Evolutionary conservation across 176 grass and related monocot genomes (phyloP), one percentile per base, ranked within the genome.

Genomic region (Zea luxurians): DNA sequence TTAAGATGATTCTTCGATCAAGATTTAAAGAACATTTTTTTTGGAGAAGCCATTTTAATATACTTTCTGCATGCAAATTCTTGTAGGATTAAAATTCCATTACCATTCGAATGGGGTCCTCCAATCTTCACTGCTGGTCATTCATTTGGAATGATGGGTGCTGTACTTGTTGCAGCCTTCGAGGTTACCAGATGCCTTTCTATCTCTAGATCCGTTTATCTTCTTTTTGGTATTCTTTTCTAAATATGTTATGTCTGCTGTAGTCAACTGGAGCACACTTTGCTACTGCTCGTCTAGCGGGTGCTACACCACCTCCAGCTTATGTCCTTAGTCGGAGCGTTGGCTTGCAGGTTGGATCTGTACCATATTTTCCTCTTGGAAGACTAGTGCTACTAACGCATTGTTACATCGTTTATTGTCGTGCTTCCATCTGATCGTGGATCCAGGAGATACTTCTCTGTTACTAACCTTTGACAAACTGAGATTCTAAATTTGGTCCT

Each of bases 111-210:
- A 69, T 99, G 96, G 96, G 96, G 96, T 35, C 66, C 79, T 1
- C 96, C 96, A 48, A 99, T 99, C 67, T 99, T 99, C 79, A 87
- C 85, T 11, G 96, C 96, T 53, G 88, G 92, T 58, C 92, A 99
- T 73, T 92, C 90, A 79, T 99, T 99, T 83, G 96, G 96, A 71
- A 96, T 99, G 96, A 99, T 99, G 87, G 96, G 92, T 74, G 96
- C 96, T 83, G 96, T 99, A 73, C 90, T 99, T 89, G 96, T 99
- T 91, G 84, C 88, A 73, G 90, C 88, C 65, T 83, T 95, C 77
- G 92, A 99, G 96, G 96, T 99, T 74, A 73, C 42, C n/a, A 76
- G 10, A 69, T 76, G 4, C 40, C 79, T 46, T 60, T 74, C 38
- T 47, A 16, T 72, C 15, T 38, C 35, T 57, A 34, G 21, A 6